Percentiles rank a stretch among this genome's conserved stretches.
Conservation (phyloP, 495 filamentous ascomycete genomes). For the Xylaria castorea region DNA sequence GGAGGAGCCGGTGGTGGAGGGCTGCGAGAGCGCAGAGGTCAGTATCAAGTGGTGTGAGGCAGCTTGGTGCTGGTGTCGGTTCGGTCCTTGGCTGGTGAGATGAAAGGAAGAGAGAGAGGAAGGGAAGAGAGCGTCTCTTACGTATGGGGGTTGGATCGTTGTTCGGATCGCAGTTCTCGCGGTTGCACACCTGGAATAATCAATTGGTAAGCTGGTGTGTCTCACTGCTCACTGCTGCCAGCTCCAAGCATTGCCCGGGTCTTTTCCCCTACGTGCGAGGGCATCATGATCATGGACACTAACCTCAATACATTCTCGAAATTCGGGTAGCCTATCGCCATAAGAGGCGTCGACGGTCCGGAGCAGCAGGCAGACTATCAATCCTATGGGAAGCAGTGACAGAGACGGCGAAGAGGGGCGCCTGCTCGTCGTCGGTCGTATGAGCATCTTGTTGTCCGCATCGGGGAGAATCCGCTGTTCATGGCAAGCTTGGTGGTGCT, state of each 20-base stretch:
- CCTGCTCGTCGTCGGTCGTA: constrained; percentile 20
- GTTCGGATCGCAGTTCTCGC: constrained; percentile 73
- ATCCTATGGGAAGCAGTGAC: constrained; percentile 9
- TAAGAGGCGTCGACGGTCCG: constrained; percentile 68
- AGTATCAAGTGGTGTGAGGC: neutral
- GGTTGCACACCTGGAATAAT: constrained; percentile 71
- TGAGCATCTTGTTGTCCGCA: constrained; percentile 25
- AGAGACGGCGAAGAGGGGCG: constrained; percentile 25
- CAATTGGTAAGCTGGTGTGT: neutral
- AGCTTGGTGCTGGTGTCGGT: neutral
- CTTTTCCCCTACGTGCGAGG: neutral
- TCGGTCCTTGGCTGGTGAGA: neutral
- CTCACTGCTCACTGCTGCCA: neutral
- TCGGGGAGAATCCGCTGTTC: constrained; percentile 6
- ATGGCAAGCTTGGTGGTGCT: constrained; percentile 3
- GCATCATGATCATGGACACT: constrained; percentile 33
- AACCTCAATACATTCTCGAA: constrained; percentile 86
- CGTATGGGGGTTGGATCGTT: constrained; percentile 58
- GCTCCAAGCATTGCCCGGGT: neutral
- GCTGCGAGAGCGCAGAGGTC: constrained; percentile 47
- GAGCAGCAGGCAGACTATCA: constrained; percentile 33
- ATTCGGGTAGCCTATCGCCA: constrained; percentile 89
- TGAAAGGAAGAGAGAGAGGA: no score
- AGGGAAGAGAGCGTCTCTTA: constrained; percentile 48
- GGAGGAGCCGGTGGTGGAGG: constrained; percentile 70